These are phyloP conservation scores for Trapa incisa DNA, from an alignment of 345 rosid species.

Conservation along the genomic window DNA sequence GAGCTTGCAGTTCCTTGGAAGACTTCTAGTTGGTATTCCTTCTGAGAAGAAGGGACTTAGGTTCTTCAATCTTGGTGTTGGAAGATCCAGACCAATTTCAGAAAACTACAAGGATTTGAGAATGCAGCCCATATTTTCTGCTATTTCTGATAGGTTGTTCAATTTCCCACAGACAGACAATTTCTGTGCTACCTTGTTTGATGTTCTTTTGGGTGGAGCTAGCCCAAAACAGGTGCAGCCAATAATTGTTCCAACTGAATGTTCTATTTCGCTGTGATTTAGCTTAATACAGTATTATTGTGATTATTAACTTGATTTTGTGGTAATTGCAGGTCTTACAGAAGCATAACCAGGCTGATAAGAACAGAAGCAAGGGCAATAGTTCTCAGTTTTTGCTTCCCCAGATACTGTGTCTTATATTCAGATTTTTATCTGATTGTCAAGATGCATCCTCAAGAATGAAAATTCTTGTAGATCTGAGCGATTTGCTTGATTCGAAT, in stretches of 20 bases:
- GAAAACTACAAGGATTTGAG: conserved; percentile 52
- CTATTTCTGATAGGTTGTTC: conserved; percentile 67
- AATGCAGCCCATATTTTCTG: conserved; percentile 56
- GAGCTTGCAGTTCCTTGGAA: conserved; percentile 89
- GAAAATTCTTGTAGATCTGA: conserved; percentile 61
- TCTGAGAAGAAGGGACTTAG: conserved; percentile 75
- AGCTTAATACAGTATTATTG: neutral
- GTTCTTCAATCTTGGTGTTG: conserved; percentile 69
- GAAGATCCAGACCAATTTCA: conserved; percentile 52
- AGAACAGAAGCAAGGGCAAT: conserved; percentile 47
- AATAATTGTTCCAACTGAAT: conserved; percentile 6
- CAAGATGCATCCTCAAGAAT: conserved; percentile 50
- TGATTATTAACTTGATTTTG: conserved; percentile 1
- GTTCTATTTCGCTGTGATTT: neutral
- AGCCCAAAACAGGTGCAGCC: conserved; percentile 83
- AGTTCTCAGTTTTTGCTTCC: conserved; percentile 72
- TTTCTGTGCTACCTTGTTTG: conserved; percentile 84
- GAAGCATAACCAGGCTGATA: conserved; percentile 52
- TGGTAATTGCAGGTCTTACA: conserved; percentile 56
- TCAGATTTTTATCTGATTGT: conserved; percentile 61
- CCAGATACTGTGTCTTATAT: conserved; percentile 59
- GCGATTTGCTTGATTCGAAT: conserved; percentile 80
- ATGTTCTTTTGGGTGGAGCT: conserved; percentile 97
- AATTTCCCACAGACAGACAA: conserved; percentile 70
- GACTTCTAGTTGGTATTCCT: conserved; percentile 75